Base-by-base conservation (phyloP, 495 filamentous ascomycete species). In the Neurospora sp. region DNA sequence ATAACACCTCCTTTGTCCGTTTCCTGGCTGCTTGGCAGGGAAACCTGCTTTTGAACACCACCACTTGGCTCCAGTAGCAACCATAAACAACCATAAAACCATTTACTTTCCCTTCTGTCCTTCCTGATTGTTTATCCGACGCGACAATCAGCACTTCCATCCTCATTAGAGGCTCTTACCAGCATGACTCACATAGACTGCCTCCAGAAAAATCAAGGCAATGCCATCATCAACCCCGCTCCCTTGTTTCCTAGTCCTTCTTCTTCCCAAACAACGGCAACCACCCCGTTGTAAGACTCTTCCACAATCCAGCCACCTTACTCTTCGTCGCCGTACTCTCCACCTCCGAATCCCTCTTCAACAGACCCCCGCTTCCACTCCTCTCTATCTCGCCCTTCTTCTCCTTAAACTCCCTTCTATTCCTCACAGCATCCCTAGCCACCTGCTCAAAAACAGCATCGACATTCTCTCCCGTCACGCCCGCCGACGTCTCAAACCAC, bases 401-500 rank as follows among this genome's bases (percentile, higher is more conserved):
- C 73, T 82, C 78, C 72, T 75, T 71, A 34, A 71, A 70, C 43
- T 78, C 70, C 71, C 70, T 74, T 43, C 75, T 74, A 21, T 76
- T 59, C 59, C 75, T 73, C 11, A 85, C 72, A 15, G 81, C 73
- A 48, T 84, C 81, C 39, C 71, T 74, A 7, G 77, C 82, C 0
- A 84, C 31, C 37, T 72, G 69, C 8, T 74, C 70, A 54, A 84
- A 84, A 15, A 83, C 38, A 17, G 62, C 42, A 24, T 78, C 76
- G 34, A 84, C 76, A 40, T 82, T 81, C 31, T 80, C 79, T 24
- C 84, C 84, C 8, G 79, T 82, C 66, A 76, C 79, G 15, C 54
- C 15, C 24, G 82, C 82, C 37, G 82, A 83, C 10, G 81, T 81
- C 72, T 85, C 82, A 36, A 82, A 17, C 54, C 54, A 66, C 13